These are phyloP conservation scores for Hypoxylon sp. DNA, from an alignment of 2,329 filamentous ascomycete genomes.

Conservation along the genomic window DNA sequence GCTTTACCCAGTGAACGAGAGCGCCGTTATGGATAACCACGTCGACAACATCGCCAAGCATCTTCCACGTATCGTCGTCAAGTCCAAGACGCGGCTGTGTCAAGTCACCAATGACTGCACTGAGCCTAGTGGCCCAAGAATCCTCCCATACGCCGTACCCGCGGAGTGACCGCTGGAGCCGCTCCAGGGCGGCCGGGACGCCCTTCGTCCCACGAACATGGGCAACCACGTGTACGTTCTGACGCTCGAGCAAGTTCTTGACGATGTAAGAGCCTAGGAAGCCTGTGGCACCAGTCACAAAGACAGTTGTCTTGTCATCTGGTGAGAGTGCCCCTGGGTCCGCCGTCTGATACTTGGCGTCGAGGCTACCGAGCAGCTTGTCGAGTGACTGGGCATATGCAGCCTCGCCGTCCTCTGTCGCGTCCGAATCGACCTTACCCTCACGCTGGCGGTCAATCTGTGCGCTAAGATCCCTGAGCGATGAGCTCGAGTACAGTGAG, in stretches of 20 bases:
- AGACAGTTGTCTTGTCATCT: constrained; percentile 65
- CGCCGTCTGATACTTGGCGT: constrained; percentile 53
- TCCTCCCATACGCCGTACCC: constrained; percentile 85
- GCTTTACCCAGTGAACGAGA: constrained; percentile 82
- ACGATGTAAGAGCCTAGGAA: constrained; percentile 88
- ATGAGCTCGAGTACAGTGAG: constrained; percentile 74
- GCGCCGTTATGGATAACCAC: constrained; percentile 87
- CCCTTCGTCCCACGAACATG: constrained; percentile 78
- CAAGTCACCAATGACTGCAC: constrained; percentile 79
- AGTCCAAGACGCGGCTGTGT: constrained; percentile 79
- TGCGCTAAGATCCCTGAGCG: constrained; percentile 58
- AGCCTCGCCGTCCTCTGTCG: constrained; percentile 54
- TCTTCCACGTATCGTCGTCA: constrained; percentile 53
- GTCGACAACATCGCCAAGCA: constrained; percentile 62
- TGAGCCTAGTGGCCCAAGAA: constrained; percentile 73
- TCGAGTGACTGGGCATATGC: constrained; percentile 64
- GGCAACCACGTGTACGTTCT: constrained; percentile 72
- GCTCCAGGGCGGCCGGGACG: constrained; percentile 67
- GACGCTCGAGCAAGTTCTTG: constrained; percentile 74
- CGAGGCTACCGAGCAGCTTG: constrained; percentile 57
- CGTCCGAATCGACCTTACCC: constrained; percentile 21
- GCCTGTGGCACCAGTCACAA: constrained; percentile 90
- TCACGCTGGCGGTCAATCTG: constrained; percentile 57
- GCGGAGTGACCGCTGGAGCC: constrained; percentile 74
- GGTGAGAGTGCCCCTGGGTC: constrained; percentile 37